Conservation (phyloP, 805 yeast genomes). For the Kodamaea fukazawae region DNA sequence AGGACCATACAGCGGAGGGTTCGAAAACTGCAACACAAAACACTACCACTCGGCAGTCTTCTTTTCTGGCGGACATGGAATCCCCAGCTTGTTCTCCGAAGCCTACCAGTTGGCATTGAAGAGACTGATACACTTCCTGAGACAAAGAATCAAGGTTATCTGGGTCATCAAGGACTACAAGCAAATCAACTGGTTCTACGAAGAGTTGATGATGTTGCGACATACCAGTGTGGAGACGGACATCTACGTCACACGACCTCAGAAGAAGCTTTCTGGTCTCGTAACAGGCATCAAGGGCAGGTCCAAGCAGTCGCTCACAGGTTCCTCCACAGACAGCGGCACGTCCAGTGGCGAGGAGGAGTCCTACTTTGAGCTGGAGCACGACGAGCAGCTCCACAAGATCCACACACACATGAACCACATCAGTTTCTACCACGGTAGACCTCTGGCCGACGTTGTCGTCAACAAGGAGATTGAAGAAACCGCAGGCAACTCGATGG, state of each 20-base stretch:
- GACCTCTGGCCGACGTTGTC: conserved; percentile 46
- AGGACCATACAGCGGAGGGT: conserved; percentile 55
- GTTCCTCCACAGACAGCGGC: background rate
- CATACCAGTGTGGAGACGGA: conserved; percentile 26
- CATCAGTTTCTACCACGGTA: conserved; percentile 19
- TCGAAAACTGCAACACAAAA: conserved; percentile 40
- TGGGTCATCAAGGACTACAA: conserved; percentile 26
- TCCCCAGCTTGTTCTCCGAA: conserved; percentile 53
- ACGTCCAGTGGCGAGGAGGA: background rate
- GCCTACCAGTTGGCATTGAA: conserved; percentile 15
- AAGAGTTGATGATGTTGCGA: conserved; percentile 20
- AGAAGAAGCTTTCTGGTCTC: background rate
- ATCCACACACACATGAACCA: conserved; percentile 16
- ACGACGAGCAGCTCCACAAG: conserved; percentile 3
- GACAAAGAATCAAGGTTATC: conserved; percentile 18
- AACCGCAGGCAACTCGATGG: conserved; percentile 17
- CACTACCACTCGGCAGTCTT: conserved; percentile 47
- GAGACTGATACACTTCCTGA: conserved; percentile 7
- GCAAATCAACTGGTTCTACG: conserved; percentile 24
- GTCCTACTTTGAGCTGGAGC: background rate
- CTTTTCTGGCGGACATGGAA: conserved; percentile 63
- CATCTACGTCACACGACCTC: conserved; percentile 38
- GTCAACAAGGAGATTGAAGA: conserved; percentile 35
- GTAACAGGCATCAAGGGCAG: conserved; percentile 1
- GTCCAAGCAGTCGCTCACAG: background rate